A percentile compares a stretch with the other conserved stretches of the same genome.
Evolutionary conservation across 345 rosid species (phyloP).

Genomic region (Adansonia digitata): DNA sequence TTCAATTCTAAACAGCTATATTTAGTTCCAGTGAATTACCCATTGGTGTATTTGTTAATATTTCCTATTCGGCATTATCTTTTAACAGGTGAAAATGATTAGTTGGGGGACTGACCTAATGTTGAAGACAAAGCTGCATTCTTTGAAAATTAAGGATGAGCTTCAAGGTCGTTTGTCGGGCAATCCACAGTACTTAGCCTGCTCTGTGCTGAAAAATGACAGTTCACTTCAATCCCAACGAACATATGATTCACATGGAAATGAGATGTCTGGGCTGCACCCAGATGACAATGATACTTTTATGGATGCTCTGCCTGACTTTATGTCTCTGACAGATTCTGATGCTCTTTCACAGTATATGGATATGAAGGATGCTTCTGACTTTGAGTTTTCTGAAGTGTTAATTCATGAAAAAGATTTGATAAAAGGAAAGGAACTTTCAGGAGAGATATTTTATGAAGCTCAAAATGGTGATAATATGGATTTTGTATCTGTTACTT

Average conservation of each 20-base stretch:
- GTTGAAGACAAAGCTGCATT: constrained; percentile 82
- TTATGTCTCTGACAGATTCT: constrained; percentile 57
- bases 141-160: constrained; percentile 85
- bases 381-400: constrained; percentile 48
- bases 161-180: constrained; percentile 62
- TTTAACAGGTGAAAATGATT: constrained; percentile 65
- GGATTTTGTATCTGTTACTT: constrained; percentile 82
- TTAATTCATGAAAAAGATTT: constrained; percentile 40
- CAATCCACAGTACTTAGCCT: constrained; percentile 60
- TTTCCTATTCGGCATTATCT: not conserved
- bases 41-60: constrained; percentile 5
- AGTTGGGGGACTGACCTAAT: constrained; percentile 62
- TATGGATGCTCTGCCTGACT: constrained; percentile 89
- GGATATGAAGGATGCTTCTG: constrained; percentile 38
- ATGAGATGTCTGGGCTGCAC: constrained; percentile 33
- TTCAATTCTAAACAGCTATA: not conserved
- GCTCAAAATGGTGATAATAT: constrained; percentile 62
- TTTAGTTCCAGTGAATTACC: not conserved
- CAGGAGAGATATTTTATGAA: constrained; percentile 81
- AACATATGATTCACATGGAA: constrained; percentile 31
- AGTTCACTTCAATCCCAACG: constrained; percentile 33
- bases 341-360: constrained; percentile 36
- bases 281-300: constrained; percentile 81
- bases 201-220: constrained; percentile 70
- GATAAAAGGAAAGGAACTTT: constrained; percentile 45